Evolutionary conservation across 305 asterid species (phyloP).

Genomic region (Euphrasia arctica): DNA sequence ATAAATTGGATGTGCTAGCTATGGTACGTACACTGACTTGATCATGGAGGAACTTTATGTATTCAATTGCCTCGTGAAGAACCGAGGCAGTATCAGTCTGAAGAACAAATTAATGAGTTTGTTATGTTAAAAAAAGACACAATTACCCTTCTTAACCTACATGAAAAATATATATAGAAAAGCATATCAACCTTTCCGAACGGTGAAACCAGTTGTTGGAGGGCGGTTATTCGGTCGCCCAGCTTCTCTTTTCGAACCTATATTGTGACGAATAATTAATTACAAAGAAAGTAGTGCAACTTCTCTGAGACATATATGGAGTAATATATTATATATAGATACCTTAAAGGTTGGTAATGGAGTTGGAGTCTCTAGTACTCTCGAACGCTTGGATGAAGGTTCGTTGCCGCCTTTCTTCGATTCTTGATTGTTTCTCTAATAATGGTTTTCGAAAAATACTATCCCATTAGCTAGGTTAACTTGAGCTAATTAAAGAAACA

Average conservation of each 20-base stretch:
- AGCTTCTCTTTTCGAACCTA: slow-evolving; percentile 98
- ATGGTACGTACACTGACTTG: slow-evolving; percentile 74
- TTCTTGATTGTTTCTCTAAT: slow-evolving; percentile 16
- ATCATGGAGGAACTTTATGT: slow-evolving; percentile 85
- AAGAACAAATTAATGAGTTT: not conserved
- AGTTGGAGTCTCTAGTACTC: slow-evolving; percentile 55
- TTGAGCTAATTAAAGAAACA: not conserved
- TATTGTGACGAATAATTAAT: too few species aligned
- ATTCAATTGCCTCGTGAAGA: slow-evolving; percentile 87
- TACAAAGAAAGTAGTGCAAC: too few species aligned
- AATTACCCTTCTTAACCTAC: not conserved
- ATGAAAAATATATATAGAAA: not conserved
- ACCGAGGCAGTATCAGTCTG: slow-evolving; percentile 99
- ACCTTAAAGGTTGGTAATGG: slow-evolving; percentile 90
- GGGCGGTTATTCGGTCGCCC: slow-evolving; percentile 99
- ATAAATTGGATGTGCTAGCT: not conserved
- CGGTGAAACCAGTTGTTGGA: slow-evolving; percentile 99
- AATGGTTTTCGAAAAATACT: too few species aligned
- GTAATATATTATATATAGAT: slow-evolving; percentile 1
- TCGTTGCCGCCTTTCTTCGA: slow-evolving; percentile 37
- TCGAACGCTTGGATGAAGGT: slow-evolving; percentile 22
- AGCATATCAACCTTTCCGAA: slow-evolving; percentile 73
- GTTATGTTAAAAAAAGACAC: not conserved
- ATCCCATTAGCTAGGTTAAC: not conserved
- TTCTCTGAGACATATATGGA: too few species aligned